Evolutionary conservation across 768 basidiomycete genomes (phyloP), one percentile per base, ranked within the genome.

Genomic region (Suillus sp.): DNA sequence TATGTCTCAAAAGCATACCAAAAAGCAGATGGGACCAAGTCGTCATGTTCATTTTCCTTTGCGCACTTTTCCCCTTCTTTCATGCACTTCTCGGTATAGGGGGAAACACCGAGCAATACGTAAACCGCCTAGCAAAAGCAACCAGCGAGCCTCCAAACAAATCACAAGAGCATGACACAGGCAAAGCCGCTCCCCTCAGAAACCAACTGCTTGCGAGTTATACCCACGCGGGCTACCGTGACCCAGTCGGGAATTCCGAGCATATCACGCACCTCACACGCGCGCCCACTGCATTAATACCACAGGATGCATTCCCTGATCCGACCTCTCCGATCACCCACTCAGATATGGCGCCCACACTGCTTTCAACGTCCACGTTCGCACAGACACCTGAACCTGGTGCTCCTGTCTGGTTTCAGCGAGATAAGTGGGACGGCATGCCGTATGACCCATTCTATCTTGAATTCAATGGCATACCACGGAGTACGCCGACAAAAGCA

Each of bases 11-110:
- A 38, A 60, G 45, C 38, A 16, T 66, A 43, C 64, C 71, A 55
- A 64, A 63, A 51, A 56, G 48, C 9, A 59, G 54, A 35, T 70
- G 69, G 69, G 71, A 73, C n/a, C 66, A 62, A 42, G 43, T 68
- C 61, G 48, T 74, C 60, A 43, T 73, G 34, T 16, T 67, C 62
- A 43, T 68, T 64, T 76, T 74, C 66, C 59, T 25, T 48, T 74
- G 64, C 42, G 71, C 66, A 50, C 50, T 71, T 43, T 59, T 75
- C 38, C 40, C 34, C 59, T 76, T 74, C 64, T 47, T 75, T 56
- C 69, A 54, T 27, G 71, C 74, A 60, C 42, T 74, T 37, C 38
- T 72, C 30, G 73, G 74, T 48, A 64, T 75, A 22, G 66, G 66
- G 8, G 11, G n/a, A 34, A 37, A 53, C 32, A 20, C 10, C 2